phyloP scores from a whole-genome alignment of 2,329 filamentous ascomycete species.

The Calonectria naviculata region DNA sequence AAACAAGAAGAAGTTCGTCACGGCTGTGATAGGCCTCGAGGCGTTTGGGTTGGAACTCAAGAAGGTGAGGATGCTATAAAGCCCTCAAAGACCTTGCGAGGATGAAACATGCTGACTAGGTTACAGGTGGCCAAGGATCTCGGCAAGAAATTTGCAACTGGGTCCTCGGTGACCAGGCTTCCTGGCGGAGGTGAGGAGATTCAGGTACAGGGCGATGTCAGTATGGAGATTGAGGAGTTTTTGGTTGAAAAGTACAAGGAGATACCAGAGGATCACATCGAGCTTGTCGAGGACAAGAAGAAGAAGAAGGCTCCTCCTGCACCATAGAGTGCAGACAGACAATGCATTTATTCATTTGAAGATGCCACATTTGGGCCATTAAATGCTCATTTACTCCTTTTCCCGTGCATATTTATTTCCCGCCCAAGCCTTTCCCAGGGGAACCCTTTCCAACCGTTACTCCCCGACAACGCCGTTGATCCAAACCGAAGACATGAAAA shows the following conservation, averaged over 20 bases:
- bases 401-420: slow-evolving; percentile 24
- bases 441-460: slow-evolving; percentile 25
- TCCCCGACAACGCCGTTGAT: slow-evolving; percentile 35
- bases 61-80: slow-evolving; percentile 66
- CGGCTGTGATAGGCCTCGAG: slow-evolving; percentile 90
- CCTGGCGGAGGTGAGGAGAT: slow-evolving; percentile 92
- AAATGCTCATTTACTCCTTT: slow-evolving; percentile 34
- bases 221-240: slow-evolving; percentile 93
- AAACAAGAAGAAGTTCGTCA: slow-evolving; percentile 98
- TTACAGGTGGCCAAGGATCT: slow-evolving; percentile 85
- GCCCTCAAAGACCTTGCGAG: neutral
- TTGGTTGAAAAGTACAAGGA: slow-evolving; percentile 88
- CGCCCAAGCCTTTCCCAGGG: slow-evolving; percentile 22
- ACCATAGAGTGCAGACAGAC: slow-evolving; percentile 26
- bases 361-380: slow-evolving; percentile 25
- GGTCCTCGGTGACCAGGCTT: slow-evolving; percentile 90
- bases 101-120: slow-evolving; percentile 24
- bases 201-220: slow-evolving; percentile 96
- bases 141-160: slow-evolving; percentile 98
- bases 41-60: slow-evolving; percentile 93
- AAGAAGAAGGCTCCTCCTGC: slow-evolving; percentile 65
- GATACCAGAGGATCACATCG: slow-evolving; percentile 95
- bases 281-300: slow-evolving; percentile 96
- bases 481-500: slow-evolving; percentile 15
- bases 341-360: slow-evolving; percentile 33